Evolutionary conservation across 495 filamentous ascomycete genomes (phyloP), one percentile per base, ranked within the genome.

Genomic region (Penicillium coprophilum): DNA sequence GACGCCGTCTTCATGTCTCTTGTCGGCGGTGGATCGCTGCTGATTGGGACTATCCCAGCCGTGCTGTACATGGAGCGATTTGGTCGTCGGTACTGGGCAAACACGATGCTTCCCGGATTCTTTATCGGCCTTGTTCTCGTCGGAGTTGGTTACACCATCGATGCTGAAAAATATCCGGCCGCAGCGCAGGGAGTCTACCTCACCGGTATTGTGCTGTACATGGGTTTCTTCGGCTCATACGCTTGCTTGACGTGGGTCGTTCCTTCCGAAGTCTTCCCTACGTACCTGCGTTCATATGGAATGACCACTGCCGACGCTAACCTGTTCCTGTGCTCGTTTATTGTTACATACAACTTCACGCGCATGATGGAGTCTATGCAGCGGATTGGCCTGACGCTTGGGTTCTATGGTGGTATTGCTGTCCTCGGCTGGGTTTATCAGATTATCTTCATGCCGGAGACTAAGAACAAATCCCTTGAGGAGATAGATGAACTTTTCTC

Each of bases 331-430:
- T 80, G 74, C 64, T 82, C 80, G 43, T 85, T 85, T 69, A 81
- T 85, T 59, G 82, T 85, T 21, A 85, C 82, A 15, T 86, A 85
- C 68, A 84, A 83, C 71, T 87, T 85, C 74, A 72, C 74, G 4
- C 69, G 69, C 30, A 85, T 85, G 82, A 77, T 81, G 68, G 59
- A 73, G 9, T 74, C 81, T 23, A 82, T 85, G 79, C 77, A 77
- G 11, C 72, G 70, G 9, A 85, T 81, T 27, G 82, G 82, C 23
- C 70, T 85, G 17, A 77, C 79, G 0, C 73, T 85, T 0, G 82
- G 82, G 15, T 85, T 85, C 69, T 85, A 84, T 61, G 81, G 82
- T 56, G 82, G 82, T 19, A 83, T 85, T 58, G 81, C 82, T 4
- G 72, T 79, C 1, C 11, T 85, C 0, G 81, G 80, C 8, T 82